Conservation (phyloP, 208 protist genomes). For the Leishmania gerbilli region DNA sequence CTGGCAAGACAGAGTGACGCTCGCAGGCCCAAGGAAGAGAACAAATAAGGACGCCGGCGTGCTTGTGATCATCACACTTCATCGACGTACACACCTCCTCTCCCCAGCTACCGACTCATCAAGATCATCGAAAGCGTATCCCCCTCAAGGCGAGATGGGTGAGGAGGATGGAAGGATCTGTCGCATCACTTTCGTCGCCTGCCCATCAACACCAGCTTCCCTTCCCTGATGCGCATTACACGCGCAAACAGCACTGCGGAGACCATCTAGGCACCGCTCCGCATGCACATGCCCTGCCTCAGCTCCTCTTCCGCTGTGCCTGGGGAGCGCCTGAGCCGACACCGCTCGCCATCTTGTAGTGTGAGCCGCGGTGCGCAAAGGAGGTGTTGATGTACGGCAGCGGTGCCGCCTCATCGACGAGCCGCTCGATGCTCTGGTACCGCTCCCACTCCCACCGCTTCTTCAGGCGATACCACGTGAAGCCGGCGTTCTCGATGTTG, state of each 20-base stretch:
- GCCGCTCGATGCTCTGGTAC: slow-evolving; percentile 69
- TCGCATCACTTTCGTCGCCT: background rate
- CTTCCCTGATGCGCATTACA: background rate
- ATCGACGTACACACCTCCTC: background rate
- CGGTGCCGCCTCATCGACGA: slow-evolving; percentile 75
- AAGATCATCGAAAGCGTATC: background rate
- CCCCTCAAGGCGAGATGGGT: background rate
- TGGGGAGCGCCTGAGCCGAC: background rate
- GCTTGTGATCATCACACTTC: background rate
- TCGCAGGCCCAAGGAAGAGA: background rate
- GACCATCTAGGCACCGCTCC: background rate
- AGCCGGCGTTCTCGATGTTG: slow-evolving; percentile 86
- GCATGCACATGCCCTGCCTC: background rate
- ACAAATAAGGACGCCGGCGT: background rate
- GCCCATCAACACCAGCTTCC: background rate
- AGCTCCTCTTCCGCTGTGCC: slow-evolving; percentile 1
- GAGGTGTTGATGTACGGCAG: slow-evolving; percentile 68
- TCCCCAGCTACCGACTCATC: background rate
- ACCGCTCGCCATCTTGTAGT: slow-evolving; percentile 67
- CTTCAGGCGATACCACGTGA: slow-evolving; percentile 83
- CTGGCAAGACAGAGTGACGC: background rate
- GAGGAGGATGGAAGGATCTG: background rate
- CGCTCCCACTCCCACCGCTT: slow-evolving; percentile 85
- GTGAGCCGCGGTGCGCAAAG: slow-evolving; percentile 47
- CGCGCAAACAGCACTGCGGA: background rate